Evolutionary conservation across 2,329 filamentous ascomycete species (phyloP), one percentile per base, ranked within the genome.

Genomic region (Byssothecium circinans): DNA sequence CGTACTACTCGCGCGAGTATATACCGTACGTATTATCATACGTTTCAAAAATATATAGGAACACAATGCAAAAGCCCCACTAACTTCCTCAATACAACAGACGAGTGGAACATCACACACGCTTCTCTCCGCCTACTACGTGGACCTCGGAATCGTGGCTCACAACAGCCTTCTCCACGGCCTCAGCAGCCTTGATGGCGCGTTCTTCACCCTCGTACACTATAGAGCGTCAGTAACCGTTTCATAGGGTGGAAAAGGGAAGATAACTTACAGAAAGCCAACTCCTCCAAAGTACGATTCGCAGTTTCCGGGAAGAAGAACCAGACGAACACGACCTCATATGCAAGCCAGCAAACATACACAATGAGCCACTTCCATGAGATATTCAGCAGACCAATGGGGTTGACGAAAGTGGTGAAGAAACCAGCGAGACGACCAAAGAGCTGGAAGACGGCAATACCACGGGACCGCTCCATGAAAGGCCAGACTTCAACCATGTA

Each of bases 231-330:
- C 35, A 50, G 42, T 25, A 15, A 34, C 27, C 12, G 29, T 7
- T 12, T 32, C 29, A 14, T 15, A 25, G 4, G 3, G 36, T 7
- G 14, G 25, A 25, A 14, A 11, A 6, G 2, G 14, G 3, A 8
- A 18, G 3, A 7, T 14, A 35, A 56, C 55, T 58, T 49, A 58
- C 55, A 56, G 47, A 60, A 60, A 36, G 84, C 81, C 55, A 86
- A 78, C 65, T 86, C 83, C 64, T 87, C 85, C 0, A 88, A 79
- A 1, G 84, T 87, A 1, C 83, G 81, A 2, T 83, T 83, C 60
- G 82, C 83, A 10, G 85, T 88, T 73, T 89, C 85, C 37, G 85
- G 78, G 61, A 83, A 85, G 66, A 85, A 78, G 73, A 83, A 83
- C 69, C 79, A 85, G 15, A 85, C 80, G 54, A 85, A 83, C 25